phyloP scores from a whole-genome alignment of 2,329 filamentous ascomycete genomes.

The Blastomyces parvus region DNA sequence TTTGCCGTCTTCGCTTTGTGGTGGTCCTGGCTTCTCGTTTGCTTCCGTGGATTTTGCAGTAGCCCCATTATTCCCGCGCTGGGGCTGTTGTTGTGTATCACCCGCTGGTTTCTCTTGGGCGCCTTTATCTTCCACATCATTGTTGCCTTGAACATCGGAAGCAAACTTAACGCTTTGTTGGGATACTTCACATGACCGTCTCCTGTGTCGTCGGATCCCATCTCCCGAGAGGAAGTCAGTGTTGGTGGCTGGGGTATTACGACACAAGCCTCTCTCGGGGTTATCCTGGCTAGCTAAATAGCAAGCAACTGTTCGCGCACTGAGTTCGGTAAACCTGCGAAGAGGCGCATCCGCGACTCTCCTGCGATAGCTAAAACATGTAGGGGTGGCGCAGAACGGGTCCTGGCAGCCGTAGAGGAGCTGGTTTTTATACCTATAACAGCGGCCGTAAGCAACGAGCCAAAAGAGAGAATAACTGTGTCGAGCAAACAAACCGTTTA shows the following conservation, averaged over 20 bases:
- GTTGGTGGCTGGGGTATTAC: constrained; percentile 28
- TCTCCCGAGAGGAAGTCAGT: constrained; percentile 9
- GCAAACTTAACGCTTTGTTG: constrained; percentile 3
- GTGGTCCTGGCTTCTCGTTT: constrained; percentile 10
- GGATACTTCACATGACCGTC: background rate
- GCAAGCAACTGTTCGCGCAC: constrained; percentile 69
- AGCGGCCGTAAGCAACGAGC: background rate
- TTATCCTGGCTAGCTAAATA: constrained; percentile 74
- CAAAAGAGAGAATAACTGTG: background rate
- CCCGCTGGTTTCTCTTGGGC: background rate
- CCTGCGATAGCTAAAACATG: constrained; percentile 70
- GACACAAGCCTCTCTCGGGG: constrained; percentile 60
- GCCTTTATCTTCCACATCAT: background rate
- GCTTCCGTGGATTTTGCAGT: background rate
- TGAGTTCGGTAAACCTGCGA: constrained; percentile 69
- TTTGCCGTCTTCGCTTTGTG: constrained; percentile 18
- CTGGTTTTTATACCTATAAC: constrained; percentile 62
- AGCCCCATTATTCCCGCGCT: background rate
- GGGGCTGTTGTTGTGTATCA: background rate
- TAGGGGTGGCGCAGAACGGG: constrained; percentile 59
- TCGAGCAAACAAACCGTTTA: constrained; percentile 45
- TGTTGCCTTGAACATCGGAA: background rate
- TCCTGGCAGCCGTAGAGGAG: constrained; percentile 71
- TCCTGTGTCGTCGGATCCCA: background rate
- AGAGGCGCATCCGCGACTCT: constrained; percentile 59